A percentile compares a stretch with the other conserved stretches of the same genome.
Conservation (phyloP, 1,139 yeast species). For the Saccharomyces hybrid region DNA sequence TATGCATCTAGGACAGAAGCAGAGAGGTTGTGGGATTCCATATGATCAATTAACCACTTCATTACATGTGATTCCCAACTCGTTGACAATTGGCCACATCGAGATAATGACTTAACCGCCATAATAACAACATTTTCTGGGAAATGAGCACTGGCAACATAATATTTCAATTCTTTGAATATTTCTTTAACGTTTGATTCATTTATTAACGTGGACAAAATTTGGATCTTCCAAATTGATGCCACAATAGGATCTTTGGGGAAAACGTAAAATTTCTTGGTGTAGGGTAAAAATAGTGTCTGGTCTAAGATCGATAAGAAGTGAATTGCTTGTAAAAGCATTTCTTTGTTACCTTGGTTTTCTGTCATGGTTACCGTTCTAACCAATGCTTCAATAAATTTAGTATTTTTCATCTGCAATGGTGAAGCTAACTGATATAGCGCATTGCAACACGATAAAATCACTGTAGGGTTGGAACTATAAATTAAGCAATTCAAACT, state of each 20-base stretch:
- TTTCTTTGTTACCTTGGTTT: conserved; percentile 33
- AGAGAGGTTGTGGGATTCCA: conserved; percentile 24
- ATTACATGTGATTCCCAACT: conserved; percentile 32
- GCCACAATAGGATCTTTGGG: conserved; percentile 47
- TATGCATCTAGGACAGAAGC: conserved; percentile 46
- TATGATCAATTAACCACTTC: conserved; percentile 42
- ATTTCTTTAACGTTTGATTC: conserved; percentile 45
- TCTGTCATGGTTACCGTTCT: conserved; percentile 32
- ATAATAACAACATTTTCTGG: conserved; percentile 38
- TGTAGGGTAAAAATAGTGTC: conserved; percentile 40
- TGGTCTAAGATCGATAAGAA: conserved; percentile 38
- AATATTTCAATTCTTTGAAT: conserved; percentile 61
- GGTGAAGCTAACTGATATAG: conserved; percentile 49
- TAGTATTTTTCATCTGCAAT: conserved; percentile 39
- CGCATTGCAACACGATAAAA: conserved; percentile 54
- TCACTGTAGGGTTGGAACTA: conserved; percentile 51
- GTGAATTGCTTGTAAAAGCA: conserved; percentile 40
- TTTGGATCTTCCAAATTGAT: conserved; percentile 52
- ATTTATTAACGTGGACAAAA: conserved; percentile 51
- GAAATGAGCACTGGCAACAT: conserved; percentile 40
- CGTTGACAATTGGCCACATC: conserved; percentile 39
- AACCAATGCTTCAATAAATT: conserved; percentile 45
- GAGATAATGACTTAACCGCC: conserved; percentile 53
- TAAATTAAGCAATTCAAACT: conserved; percentile 40
- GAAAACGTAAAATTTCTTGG: conserved; percentile 48